Evolutionary conservation across 345 rosid species (phyloP).

Genomic region (Gossypium sturtianum): DNA sequence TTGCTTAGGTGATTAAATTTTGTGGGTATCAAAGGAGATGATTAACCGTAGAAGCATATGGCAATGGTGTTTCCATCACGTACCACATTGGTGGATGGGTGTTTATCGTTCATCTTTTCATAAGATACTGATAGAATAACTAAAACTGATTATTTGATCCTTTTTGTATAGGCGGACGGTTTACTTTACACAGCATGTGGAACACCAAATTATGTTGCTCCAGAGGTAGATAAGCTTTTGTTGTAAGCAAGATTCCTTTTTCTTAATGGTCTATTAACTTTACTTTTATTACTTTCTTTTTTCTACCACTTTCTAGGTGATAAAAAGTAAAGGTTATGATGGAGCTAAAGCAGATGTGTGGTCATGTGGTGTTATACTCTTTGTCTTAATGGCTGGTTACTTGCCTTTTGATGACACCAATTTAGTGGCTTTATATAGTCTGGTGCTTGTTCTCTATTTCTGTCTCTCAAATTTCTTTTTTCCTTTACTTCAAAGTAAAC

Average conservation of each 20-base stretch:
- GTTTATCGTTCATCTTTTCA: background rate
- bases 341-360: conserved; percentile 97
- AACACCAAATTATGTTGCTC: conserved; percentile 99
- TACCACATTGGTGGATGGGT: background rate
- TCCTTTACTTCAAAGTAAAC: background rate
- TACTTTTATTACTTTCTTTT: conserved; percentile 4
- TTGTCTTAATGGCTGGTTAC: conserved; percentile 95
- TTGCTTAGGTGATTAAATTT: background rate
- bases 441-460: conserved; percentile 36
- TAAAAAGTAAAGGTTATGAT: conserved; percentile 93
- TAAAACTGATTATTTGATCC: conserved; percentile 10
- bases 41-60: background rate
- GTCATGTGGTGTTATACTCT: conserved; percentile 99
- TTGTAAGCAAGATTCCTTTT: conserved; percentile 7
- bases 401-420: conserved; percentile 94
- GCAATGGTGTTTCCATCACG: background rate
- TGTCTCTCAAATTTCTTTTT: background rate
- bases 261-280: background rate
- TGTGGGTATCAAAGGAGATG: background rate
- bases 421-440: conserved; percentile 68
- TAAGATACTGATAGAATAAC: background rate
- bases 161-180: conserved; percentile 75
- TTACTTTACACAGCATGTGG: conserved; percentile 98
- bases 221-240: conserved; percentile 57
- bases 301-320: conserved; percentile 46